phyloP scores from a whole-genome alignment of 2,329 filamentous ascomycete genomes.

The Fusarium graminum region DNA sequence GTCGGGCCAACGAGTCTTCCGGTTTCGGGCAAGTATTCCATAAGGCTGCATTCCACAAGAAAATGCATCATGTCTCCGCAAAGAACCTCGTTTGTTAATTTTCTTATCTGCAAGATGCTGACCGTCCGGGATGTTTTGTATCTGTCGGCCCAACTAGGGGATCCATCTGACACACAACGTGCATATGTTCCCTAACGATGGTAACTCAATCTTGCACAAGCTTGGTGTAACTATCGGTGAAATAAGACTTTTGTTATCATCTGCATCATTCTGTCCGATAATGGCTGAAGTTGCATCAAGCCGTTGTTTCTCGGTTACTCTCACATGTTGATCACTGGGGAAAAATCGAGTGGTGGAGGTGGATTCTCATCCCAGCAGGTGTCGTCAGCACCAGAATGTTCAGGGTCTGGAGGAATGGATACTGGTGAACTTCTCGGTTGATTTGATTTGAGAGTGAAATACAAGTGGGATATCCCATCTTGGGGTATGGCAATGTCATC shows the following conservation, averaged over 20 bases:
- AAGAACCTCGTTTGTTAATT: neutral
- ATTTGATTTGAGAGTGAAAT: neutral
- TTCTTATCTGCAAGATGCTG: slow-evolving; percentile 19
- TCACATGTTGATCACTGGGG: slow-evolving; percentile 24
- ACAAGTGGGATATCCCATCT: neutral
- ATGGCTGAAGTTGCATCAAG: slow-evolving; percentile 1
- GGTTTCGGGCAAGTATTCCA: neutral
- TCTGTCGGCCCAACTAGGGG: slow-evolving; percentile 27
- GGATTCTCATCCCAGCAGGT: slow-evolving; percentile 34
- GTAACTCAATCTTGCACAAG: slow-evolving; percentile 27
- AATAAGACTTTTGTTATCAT: neutral
- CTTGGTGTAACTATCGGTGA: neutral
- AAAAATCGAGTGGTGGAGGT: slow-evolving; percentile 31
- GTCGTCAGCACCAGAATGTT: slow-evolving; percentile 45
- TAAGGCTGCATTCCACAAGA: slow-evolving; percentile 17
- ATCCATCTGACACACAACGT: slow-evolving; percentile 17
- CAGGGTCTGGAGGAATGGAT: slow-evolving; percentile 26
- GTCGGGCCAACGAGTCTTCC: neutral
- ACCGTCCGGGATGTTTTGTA: slow-evolving; percentile 6
- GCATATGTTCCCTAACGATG: slow-evolving; percentile 1
- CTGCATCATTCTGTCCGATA: slow-evolving; percentile 5
- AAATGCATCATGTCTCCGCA: neutral
- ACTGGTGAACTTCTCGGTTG: slow-evolving; percentile 14
- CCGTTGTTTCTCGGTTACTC: slow-evolving; percentile 16
- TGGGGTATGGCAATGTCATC: slow-evolving; percentile 17